A percentile compares a stretch with the other conserved stretches of the same genome.
phyloP scores from a whole-genome alignment of 257 asterid genomes.

The Nicotiana undulata region DNA sequence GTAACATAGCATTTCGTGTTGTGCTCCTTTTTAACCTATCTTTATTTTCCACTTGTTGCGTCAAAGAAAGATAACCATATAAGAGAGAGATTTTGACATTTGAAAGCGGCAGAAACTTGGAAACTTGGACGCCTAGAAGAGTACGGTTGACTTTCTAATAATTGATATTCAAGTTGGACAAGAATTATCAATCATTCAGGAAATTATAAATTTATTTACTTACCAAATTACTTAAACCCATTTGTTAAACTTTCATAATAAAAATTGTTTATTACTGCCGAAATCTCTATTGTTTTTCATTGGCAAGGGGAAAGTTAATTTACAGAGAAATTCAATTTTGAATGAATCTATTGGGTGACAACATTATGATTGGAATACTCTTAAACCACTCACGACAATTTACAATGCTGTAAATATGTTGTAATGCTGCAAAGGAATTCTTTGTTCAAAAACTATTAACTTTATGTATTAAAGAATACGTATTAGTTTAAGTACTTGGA shows the following conservation, averaged over 20 bases:
- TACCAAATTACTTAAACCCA: background rate
- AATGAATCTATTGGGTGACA: background rate
- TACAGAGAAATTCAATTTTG: background rate
- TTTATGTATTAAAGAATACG: background rate
- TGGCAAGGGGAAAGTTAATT: background rate
- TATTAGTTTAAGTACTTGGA: background rate
- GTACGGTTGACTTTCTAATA: background rate
- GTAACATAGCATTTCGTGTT: background rate
- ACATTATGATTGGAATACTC: background rate
- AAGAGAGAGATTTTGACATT: background rate
- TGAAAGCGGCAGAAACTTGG: background rate
- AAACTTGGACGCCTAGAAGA: background rate
- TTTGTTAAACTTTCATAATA: background rate
- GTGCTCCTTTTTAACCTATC: background rate
- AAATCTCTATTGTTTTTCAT: background rate
- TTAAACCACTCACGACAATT: background rate
- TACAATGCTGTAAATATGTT: background rate
- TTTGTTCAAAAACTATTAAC: background rate
- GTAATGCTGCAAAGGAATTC: background rate
- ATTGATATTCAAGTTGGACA: background rate
- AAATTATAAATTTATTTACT: background rate
- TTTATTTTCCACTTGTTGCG: background rate
- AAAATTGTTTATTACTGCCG: background rate
- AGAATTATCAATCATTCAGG: background rate
- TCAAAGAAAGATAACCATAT: background rate